Evolutionary conservation across 176 grass and related monocot species (phyloP), one percentile per base, ranked within the genome.

Genomic region (Rhynchospora breviuscula): DNA sequence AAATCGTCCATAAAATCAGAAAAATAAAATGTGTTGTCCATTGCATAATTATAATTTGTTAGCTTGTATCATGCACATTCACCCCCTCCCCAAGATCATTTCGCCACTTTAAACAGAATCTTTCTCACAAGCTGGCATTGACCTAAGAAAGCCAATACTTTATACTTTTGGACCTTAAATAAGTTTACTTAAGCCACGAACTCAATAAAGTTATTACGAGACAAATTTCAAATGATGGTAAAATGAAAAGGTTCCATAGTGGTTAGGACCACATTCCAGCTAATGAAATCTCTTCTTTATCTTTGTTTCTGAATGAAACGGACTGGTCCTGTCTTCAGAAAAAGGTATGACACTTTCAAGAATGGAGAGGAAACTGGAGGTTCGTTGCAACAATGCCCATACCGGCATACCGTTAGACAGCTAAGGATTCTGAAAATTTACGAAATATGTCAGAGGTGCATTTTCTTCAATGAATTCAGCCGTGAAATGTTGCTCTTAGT

Each of bases 251-350:
- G 31, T 40, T 35, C 22, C 57, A 60, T 80, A 6, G 40, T 80
- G 57, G 54, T 35, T 46, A 17, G 78, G 57, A 80, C 78, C 78
- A 17, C 12, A 12, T 43, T 80, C 78, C 78, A 80, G 78, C 78
- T 63, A 62, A 80, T 61, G 15, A n/a, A 62, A 26, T 60, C 21
- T 67, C 63, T 9, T 25, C 10, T 67, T 67, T 8, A 3, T 59
- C 77, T 61, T 52, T 4, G 1, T 59, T 61, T 10, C 3, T 1
- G n/a, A 7, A 0, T 7, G 1, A 44, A 45, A 5, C 0, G 31
- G 66, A 45, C 5, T 6, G 5, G 0, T 69, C 66, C 66, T 45
- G 66, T 69, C 1, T 7, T 1, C 7, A n/a, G 35, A n/a, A 45
- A 14, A 8, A 8, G 33, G 5, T 1, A 12, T 11, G 14, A 69